Conservation (phyloP, 73 alveolate species). For the Paramecium primaurelia region DNA sequence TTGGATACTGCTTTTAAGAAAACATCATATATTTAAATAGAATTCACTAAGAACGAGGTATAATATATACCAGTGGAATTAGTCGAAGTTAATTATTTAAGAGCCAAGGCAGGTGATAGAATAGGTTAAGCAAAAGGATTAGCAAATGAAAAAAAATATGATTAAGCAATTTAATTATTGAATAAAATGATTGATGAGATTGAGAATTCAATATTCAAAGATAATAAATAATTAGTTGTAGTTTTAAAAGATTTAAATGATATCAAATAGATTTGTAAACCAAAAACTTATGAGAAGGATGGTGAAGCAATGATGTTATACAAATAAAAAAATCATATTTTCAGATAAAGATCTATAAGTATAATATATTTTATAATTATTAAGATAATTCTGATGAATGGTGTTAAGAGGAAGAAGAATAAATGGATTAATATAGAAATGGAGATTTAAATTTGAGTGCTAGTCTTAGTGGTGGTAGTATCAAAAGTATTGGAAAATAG, state of each 20-base stretch:
- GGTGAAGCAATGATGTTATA: not conserved
- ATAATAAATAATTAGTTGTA: not conserved
- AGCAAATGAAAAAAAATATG: not conserved
- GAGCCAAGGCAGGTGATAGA: not conserved
- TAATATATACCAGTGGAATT: not conserved
- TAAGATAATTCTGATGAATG: not conserved
- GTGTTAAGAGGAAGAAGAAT: not conserved
- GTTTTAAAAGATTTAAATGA: not conserved
- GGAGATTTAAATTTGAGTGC: not conserved
- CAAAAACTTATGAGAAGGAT: not conserved
- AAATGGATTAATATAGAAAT: not conserved
- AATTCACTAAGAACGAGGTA: not conserved
- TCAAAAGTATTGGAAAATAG: not conserved
- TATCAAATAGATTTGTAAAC: not conserved
- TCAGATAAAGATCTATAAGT: not conserved
- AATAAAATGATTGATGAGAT: constrained; percentile 21
- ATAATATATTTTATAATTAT: not conserved
- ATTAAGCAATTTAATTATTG: not conserved
- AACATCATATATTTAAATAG: not conserved
- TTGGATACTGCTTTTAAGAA: not conserved
- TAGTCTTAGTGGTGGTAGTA: not conserved
- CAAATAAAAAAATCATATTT: not conserved
- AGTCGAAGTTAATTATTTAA: not conserved
- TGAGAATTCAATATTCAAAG: not conserved
- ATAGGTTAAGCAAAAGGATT: not conserved